These are phyloP conservation scores for Monosporascus sp. DNA, from an alignment of 2,329 filamentous ascomycete species.

Conservation along the genomic window DNA sequence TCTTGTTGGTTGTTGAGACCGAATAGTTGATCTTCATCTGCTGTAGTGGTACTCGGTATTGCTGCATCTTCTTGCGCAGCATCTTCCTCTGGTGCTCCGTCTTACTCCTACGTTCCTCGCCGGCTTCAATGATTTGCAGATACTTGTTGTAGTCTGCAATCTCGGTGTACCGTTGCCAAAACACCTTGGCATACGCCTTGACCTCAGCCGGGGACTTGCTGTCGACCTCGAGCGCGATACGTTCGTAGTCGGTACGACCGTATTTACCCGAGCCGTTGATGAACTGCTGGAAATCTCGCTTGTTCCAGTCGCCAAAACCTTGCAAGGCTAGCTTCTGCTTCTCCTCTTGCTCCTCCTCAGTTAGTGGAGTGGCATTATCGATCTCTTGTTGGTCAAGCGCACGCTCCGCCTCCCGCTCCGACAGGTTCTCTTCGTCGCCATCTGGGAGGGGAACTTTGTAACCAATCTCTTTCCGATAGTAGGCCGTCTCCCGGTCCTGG, in stretches of 20 bases:
- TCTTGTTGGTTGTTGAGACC: slow-evolving; percentile 98
- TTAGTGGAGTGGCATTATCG: slow-evolving; percentile 82
- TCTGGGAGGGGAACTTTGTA: slow-evolving; percentile 91
- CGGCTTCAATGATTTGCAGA: slow-evolving; percentile 82
- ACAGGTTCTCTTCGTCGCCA: slow-evolving; percentile 79
- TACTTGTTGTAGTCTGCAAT: slow-evolving; percentile 87
- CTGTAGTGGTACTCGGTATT: slow-evolving; percentile 95
- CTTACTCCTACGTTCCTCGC: slow-evolving; percentile 83
- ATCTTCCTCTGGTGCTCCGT: slow-evolving; percentile 91
- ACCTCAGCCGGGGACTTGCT: slow-evolving; percentile 83
- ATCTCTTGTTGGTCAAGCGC: slow-evolving; percentile 87
- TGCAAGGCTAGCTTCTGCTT: slow-evolving; percentile 77
- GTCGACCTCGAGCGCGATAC: slow-evolving; percentile 84
- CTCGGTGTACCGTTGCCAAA: slow-evolving; percentile 93
- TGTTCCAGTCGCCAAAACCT: slow-evolving; percentile 93
- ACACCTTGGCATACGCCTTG: slow-evolving; percentile 86
- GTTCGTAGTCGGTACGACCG: slow-evolving; percentile 77
- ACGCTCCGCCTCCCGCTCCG: slow-evolving; percentile 81
- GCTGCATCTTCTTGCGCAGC: slow-evolving; percentile 88
- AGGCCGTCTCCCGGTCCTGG: slow-evolving; percentile 94
- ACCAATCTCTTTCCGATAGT: slow-evolving; percentile 90
- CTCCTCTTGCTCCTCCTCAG: slow-evolving; percentile 81
- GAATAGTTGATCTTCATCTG: slow-evolving; percentile 99
- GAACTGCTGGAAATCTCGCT: slow-evolving; percentile 96
- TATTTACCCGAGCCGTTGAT: slow-evolving; percentile 92